A percentile compares a stretch with the other conserved stretches of the same genome.
Evolutionary conservation across 331 rosid genomes (phyloP).

Genomic region (Rhamnella rubrinervis): DNA sequence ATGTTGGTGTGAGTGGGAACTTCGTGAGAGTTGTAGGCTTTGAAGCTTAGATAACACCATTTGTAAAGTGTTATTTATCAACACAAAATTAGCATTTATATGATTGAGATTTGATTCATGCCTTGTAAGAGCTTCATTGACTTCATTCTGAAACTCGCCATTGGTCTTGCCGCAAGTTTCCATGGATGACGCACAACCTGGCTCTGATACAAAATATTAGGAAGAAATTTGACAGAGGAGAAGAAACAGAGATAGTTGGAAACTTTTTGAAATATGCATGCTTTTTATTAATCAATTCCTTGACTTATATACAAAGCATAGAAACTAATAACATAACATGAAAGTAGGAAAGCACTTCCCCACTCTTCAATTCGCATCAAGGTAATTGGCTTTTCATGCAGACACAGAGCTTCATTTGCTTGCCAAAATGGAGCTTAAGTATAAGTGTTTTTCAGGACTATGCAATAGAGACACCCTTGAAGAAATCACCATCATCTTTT

Average conservation of each 20-base stretch:
- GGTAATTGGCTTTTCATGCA: conserved; percentile 45
- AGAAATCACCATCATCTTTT: conserved; percentile 38
- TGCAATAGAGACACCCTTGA: conserved; percentile 85
- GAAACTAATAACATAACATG: too few relatives aligned
- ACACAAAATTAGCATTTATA: neutral
- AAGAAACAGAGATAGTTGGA: too few relatives aligned
- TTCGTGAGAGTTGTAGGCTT: neutral
- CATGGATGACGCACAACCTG: neutral
- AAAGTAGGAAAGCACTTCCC: too few relatives aligned
- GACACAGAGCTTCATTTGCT: conserved; percentile 15
- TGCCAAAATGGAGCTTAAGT: conserved; percentile 19
- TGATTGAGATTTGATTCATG: neutral
- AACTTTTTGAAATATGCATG: too few relatives aligned
- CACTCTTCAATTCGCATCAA: conserved; percentile 73
- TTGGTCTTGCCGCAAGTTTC: neutral
- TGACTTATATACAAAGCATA: too few relatives aligned
- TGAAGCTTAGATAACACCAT: neutral
- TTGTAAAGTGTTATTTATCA: neutral
- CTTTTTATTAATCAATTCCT: too few relatives aligned
- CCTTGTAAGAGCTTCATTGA: neutral
- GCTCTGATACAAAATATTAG: neutral
- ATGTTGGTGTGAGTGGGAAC: neutral
- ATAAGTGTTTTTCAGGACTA: conserved; percentile 62
- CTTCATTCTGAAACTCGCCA: neutral
- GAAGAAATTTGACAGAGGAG: too few relatives aligned